Evolutionary conservation across 306 rosid species (phyloP).

Genomic region (Alnus glutinosa): DNA sequence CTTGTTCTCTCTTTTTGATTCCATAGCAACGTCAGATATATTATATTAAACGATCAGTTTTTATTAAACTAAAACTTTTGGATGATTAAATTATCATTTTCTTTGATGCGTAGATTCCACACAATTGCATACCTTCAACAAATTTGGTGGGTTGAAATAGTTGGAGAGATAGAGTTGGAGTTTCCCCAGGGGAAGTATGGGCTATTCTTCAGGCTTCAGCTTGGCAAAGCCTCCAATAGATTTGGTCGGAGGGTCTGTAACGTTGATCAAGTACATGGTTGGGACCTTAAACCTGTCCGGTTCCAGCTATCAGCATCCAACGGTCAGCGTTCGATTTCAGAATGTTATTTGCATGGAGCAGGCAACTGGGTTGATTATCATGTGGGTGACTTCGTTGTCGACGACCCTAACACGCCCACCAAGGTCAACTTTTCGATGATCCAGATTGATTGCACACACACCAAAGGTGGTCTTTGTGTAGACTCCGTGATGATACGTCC

Average conservation of each 20-base stretch:
- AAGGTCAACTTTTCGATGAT: slow-evolving; percentile 68
- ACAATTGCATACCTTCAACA: slow-evolving; percentile 78
- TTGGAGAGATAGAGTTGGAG: slow-evolving; percentile 76
- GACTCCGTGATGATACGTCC: slow-evolving; percentile 72
- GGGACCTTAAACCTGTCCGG: slow-evolving; percentile 77
- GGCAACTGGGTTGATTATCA: slow-evolving; percentile 66
- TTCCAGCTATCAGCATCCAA: slow-evolving; percentile 65
- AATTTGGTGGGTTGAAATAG: slow-evolving; percentile 89
- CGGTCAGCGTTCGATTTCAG: slow-evolving; percentile 55
- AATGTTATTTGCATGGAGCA: slow-evolving; percentile 42
- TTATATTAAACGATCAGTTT: no score
- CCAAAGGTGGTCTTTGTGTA: slow-evolving; percentile 83
- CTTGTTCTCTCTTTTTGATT: no score
- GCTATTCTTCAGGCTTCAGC: slow-evolving; percentile 64
- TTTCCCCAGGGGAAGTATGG: slow-evolving; percentile 64
- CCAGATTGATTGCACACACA: slow-evolving; percentile 92
- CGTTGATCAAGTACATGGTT: slow-evolving; percentile 74
- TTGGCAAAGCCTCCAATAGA: slow-evolving; percentile 56
- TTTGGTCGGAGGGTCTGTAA: slow-evolving; percentile 57
- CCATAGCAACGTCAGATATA: no score
- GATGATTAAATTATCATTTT: no score
- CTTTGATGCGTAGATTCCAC: slow-evolving; percentile 48
- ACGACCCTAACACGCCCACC: slow-evolving; percentile 29
- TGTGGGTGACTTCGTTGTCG: slow-evolving; percentile 60
- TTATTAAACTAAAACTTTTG: no score